Evolutionary conservation across 495 filamentous ascomycete species (phyloP).

Genomic region (Amniculicola lignicola): DNA sequence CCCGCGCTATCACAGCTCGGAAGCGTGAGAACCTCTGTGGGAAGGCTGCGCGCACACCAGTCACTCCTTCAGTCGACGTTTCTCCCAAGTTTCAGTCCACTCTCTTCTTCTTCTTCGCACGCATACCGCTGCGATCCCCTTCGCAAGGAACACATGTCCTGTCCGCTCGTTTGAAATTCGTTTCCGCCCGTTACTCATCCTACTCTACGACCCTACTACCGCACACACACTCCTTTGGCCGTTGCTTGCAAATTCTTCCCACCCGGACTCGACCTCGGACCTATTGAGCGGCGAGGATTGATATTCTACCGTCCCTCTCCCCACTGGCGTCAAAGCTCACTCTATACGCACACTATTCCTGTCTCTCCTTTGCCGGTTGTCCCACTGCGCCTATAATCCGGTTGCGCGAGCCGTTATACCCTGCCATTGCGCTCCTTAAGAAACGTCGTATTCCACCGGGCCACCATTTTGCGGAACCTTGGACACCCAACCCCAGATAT

Average conservation of each 20-base stretch:
- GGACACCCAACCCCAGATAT: conserved; percentile 21
- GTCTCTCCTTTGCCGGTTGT: conserved; percentile 2
- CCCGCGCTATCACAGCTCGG: conserved; percentile 13
- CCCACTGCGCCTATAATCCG: not conserved
- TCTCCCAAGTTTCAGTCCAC: conserved; percentile 30
- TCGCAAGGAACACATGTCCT: conserved; percentile 25
- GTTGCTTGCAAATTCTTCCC: not conserved
- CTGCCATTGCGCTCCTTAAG: conserved; percentile 7
- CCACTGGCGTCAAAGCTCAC: not conserved
- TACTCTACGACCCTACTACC: conserved; percentile 19
- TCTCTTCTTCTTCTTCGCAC: conserved; percentile 19
- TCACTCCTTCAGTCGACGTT: conserved; percentile 19
- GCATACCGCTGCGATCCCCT: conserved; percentile 20
- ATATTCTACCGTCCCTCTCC: not conserved
- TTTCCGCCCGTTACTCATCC: too few relatives aligned
- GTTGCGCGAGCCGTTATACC: not conserved
- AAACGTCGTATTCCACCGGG: conserved; percentile 10
- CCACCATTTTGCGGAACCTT: conserved; percentile 13
- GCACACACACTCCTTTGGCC: conserved; percentile 19
- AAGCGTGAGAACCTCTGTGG: conserved; percentile 6
- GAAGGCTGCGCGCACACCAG: too few relatives aligned
- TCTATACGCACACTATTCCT: not conserved
- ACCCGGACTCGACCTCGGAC: not conserved
- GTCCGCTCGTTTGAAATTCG: conserved; percentile 31
- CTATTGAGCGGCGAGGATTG: not conserved